A percentile compares a stretch with the other conserved stretches of the same genome.
Evolutionary conservation across 805 yeast species (phyloP).

Genomic region (Phaffomyces opuntiae): DNA sequence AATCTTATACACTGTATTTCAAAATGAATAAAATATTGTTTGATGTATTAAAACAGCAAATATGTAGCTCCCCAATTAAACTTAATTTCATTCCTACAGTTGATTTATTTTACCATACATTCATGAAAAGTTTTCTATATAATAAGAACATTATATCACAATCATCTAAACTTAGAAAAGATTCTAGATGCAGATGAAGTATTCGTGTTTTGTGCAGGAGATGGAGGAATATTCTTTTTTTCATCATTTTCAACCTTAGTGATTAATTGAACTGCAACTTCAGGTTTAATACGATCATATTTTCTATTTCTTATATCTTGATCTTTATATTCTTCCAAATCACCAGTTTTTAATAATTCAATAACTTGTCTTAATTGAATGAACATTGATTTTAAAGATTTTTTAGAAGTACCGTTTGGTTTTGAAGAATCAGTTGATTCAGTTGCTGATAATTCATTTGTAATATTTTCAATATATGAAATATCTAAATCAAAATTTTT

Average conservation of each 20-base stretch:
- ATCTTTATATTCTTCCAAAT: constrained; percentile 56
- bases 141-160: not conserved
- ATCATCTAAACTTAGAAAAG: constrained; percentile 6
- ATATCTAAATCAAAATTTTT: constrained; percentile 78
- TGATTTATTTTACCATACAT: not conserved
- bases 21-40: no score
- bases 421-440: not conserved
- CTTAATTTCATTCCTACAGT: not conserved
- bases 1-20: no score
- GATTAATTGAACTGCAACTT: constrained; percentile 56
- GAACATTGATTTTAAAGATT: constrained; percentile 65
- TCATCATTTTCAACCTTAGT: constrained; percentile 35
- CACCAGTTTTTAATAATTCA: constrained; percentile 58
- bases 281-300: constrained; percentile 69
- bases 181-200: constrained; percentile 8
- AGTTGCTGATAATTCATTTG: constrained; percentile 28
- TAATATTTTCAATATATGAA: constrained; percentile 57
- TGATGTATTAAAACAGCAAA: no score
- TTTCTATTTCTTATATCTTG: constrained; percentile 50
- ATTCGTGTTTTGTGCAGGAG: constrained; percentile 1
- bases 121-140: not conserved
- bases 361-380: constrained; percentile 76
- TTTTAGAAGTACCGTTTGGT: constrained; percentile 22
- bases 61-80: no score
- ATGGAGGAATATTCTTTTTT: not conserved